phyloP scores from a whole-genome alignment of 2,329 filamentous ascomycete species.

The Ophiocordyceps sinensis region DNA sequence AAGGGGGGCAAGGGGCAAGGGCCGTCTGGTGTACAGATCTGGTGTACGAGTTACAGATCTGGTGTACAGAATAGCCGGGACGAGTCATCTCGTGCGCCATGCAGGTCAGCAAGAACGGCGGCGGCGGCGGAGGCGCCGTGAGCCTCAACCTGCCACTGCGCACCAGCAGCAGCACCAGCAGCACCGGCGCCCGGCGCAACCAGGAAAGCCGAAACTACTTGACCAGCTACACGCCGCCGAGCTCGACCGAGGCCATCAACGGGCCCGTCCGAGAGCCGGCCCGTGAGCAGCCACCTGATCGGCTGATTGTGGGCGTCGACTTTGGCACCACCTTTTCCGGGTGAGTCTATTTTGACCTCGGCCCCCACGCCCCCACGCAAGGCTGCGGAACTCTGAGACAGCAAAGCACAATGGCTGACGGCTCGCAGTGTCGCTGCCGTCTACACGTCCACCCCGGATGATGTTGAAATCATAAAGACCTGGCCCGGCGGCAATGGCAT shows the following conservation, averaged over 20 bases:
- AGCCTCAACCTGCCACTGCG: conserved; percentile 38
- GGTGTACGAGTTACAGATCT: too few relatives aligned
- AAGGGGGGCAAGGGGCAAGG: neutral
- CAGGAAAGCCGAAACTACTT: conserved; percentile 42
- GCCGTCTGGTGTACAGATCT: too few relatives aligned
- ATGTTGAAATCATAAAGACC: conserved; percentile 70
- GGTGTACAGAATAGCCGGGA: too few relatives aligned
- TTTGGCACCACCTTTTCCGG: conserved; percentile 78
- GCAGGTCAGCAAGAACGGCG: conserved; percentile 6
- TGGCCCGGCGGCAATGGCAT: conserved; percentile 77
- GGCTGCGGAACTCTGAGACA: too few relatives aligned
- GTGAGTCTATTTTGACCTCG: conserved; percentile 26
- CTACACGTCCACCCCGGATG: conserved; percentile 62
- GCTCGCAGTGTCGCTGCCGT: conserved; percentile 46
- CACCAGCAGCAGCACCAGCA: conserved; percentile 18
- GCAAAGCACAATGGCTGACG: too few relatives aligned
- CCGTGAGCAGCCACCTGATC: conserved; percentile 40
- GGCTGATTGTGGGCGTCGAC: conserved; percentile 64
- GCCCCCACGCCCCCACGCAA: too few relatives aligned
- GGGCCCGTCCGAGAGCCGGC: conserved; percentile 42
- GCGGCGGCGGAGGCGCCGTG: conserved; percentile 16
- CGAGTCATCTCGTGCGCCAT: neutral
- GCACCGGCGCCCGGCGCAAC: conserved; percentile 23
- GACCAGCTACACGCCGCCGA: conserved; percentile 33
- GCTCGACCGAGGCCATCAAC: conserved; percentile 48